These are phyloP conservation scores for Arthrobotrys entomopaga DNA, from an alignment of 2,329 filamentous ascomycete genomes.

Conservation along the genomic window DNA sequence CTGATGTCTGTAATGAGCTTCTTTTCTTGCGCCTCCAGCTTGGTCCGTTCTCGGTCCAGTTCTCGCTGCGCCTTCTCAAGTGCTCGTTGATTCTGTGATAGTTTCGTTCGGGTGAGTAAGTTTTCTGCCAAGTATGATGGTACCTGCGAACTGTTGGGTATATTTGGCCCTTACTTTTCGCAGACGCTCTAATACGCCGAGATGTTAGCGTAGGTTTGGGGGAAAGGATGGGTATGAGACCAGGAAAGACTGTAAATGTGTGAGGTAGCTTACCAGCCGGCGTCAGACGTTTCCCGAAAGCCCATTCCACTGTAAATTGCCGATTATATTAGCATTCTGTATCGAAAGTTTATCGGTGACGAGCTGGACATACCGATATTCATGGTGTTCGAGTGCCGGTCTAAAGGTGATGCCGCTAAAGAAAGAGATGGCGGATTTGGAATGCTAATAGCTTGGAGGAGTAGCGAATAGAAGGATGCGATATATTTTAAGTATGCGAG, in stretches of 20 bases:
- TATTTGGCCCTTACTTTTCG: conserved; percentile 61
- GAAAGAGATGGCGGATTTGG: conserved; percentile 7
- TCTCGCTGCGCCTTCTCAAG: conserved; percentile 98
- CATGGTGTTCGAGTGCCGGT: conserved; percentile 21
- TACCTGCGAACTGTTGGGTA: too few relatives aligned
- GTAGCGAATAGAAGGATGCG: conserved; percentile 14
- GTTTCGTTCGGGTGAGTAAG: background rate
- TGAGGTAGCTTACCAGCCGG: conserved; percentile 64
- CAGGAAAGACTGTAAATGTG: too few relatives aligned
- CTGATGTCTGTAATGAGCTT: conserved; percentile 96
- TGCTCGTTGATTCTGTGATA: conserved; percentile 79
- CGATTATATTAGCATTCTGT: conserved; percentile 25
- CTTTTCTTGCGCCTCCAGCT: conserved; percentile 98
- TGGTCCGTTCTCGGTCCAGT: conserved; percentile 91
- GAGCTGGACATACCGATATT: conserved; percentile 36
- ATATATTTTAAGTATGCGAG: background rate
- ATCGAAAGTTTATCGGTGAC: background rate
- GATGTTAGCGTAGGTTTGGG: conserved; percentile 20
- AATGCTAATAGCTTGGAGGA: background rate
- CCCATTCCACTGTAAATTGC: conserved; percentile 78
- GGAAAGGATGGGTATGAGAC: background rate
- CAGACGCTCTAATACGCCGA: conserved; percentile 63
- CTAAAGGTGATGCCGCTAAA: background rate
- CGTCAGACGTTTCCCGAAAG: conserved; percentile 99
- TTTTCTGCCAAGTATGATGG: too few relatives aligned